Conservation (phyloP, 805 yeast species). For the Saturnispora quitensis region DNA sequence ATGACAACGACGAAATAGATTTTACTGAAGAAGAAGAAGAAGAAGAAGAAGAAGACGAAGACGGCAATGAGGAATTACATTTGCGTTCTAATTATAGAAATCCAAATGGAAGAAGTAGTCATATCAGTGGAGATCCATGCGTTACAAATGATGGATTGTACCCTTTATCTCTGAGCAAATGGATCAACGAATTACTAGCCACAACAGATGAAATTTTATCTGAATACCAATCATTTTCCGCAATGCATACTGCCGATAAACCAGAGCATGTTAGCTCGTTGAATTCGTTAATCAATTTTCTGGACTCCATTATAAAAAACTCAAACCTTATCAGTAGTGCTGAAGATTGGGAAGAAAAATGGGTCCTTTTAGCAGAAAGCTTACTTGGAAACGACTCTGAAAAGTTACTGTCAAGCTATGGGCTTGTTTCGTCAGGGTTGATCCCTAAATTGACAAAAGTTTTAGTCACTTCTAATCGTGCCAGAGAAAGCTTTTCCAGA, state of each 20-base stretch:
- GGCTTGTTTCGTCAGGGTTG: slow-evolving; percentile 61
- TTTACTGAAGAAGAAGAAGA: slow-evolving; percentile 16
- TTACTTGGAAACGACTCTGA: slow-evolving; percentile 1
- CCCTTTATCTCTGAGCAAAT: slow-evolving; percentile 1
- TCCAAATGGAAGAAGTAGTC: not conserved
- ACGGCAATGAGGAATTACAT: slow-evolving; percentile 21
- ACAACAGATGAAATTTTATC: slow-evolving; percentile 3
- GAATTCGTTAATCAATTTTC: slow-evolving; percentile 7
- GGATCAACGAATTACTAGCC: not conserved
- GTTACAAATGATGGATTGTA: slow-evolving; percentile 16
- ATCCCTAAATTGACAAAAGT: slow-evolving; percentile 33
- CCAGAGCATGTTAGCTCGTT: not conserved
- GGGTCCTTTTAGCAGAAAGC: slow-evolving; percentile 30
- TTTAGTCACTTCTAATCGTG: slow-evolving; percentile 27
- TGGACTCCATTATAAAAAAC: not conserved
- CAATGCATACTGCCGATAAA: not conserved
- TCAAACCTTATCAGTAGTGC: slow-evolving; percentile 11
- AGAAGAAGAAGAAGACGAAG: slow-evolving; percentile 18
- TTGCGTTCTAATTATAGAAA: slow-evolving; percentile 5
- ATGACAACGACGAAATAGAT: slow-evolving; percentile 18
- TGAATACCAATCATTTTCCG: not conserved
- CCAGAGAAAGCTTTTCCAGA: slow-evolving; percentile 36
- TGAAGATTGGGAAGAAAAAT: slow-evolving; percentile 28
- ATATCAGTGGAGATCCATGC: slow-evolving; percentile 18
- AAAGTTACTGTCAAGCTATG: slow-evolving; percentile 55